Evolutionary conservation across 441 rosid genomes (phyloP).

Genomic region (Erodium moschatum): DNA sequence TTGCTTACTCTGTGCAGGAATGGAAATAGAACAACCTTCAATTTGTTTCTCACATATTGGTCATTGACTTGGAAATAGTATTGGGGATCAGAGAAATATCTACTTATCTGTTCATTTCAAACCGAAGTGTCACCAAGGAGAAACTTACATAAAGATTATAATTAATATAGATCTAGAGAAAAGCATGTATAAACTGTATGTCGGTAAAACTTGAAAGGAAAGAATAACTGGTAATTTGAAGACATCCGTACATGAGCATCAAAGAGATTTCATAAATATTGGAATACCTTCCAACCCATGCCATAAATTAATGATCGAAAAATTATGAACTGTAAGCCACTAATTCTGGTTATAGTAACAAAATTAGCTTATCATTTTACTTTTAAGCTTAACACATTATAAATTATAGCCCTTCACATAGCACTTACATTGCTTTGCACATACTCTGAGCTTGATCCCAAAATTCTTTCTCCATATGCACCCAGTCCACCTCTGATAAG

Average conservation of each 20-base stretch:
- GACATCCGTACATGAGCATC: neutral
- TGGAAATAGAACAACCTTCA: conserved; percentile 80
- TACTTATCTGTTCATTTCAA: conserved; percentile 54
- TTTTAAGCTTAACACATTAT: conserved; percentile 6
- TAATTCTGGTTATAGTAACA: neutral
- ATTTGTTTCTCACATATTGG: conserved; percentile 87
- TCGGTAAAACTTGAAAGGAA: neutral
- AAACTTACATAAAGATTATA: conserved; percentile 9
- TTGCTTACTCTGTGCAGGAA: conserved; percentile 74
- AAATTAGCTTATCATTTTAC: conserved; percentile 8
- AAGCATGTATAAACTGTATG: neutral
- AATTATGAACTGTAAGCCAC: neutral
- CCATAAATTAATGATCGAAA: neutral
- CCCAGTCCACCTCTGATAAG: conserved; percentile 78
- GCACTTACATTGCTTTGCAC: conserved; percentile 88
- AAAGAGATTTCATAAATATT: neutral
- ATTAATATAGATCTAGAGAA: neutral
- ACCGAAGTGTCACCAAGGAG: neutral
- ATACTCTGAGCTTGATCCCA: conserved; percentile 87
- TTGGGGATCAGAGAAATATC: conserved; percentile 85
- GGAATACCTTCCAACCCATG: neutral
- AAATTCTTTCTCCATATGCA: conserved; percentile 77
- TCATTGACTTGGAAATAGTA: conserved; percentile 97
- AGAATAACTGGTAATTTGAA: neutral
- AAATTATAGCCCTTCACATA: conserved; percentile 9